These are phyloP conservation scores for Grosmannia clavigera DNA, from an alignment of 2,329 filamentous ascomycete species.

Conservation along the genomic window DNA sequence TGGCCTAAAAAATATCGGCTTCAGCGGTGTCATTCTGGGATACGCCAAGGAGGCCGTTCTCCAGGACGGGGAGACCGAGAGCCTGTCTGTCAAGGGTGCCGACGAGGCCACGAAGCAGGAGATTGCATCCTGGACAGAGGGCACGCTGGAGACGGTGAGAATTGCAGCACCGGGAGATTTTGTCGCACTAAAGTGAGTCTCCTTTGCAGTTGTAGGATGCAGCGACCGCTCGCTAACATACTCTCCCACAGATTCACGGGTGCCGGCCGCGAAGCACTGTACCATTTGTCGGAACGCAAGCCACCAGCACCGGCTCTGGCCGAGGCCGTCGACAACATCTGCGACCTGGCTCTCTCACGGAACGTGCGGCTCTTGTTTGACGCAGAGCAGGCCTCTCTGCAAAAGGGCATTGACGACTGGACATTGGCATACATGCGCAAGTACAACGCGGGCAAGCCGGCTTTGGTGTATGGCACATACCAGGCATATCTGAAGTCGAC, in stretches of 20 bases:
- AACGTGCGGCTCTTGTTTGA: conserved; percentile 70
- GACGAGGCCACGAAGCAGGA: conserved; percentile 42
- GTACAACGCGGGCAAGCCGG: conserved; percentile 57
- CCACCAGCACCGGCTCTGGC: conserved; percentile 52
- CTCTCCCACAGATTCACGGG: conserved; percentile 55
- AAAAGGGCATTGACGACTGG: conserved; percentile 72
- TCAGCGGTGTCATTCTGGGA: conserved; percentile 70
- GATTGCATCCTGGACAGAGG: conserved; percentile 58
- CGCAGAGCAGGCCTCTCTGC: conserved; percentile 70
- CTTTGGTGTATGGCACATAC: conserved; percentile 70
- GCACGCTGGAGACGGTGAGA: conserved; percentile 60
- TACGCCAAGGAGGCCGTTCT: conserved; percentile 76
- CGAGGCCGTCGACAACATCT: conserved; percentile 61
- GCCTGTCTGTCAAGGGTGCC: conserved; percentile 30
- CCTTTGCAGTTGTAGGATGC: not conserved
- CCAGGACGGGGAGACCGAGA: conserved; percentile 36
- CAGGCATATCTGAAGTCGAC: conserved; percentile 62
- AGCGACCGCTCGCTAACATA: not conserved
- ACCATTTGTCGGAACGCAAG: conserved; percentile 49
- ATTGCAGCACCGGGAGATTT: conserved; percentile 60
- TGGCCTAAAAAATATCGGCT: conserved; percentile 61
- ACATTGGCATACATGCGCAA: conserved; percentile 62
- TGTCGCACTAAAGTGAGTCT: conserved; percentile 48
- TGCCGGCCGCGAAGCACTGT: conserved; percentile 61
- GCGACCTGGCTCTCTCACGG: conserved; percentile 54